These are phyloP conservation scores for Russula sp. DNA, from an alignment of 768 basidiomycete genomes.

Conservation along the genomic window DNA sequence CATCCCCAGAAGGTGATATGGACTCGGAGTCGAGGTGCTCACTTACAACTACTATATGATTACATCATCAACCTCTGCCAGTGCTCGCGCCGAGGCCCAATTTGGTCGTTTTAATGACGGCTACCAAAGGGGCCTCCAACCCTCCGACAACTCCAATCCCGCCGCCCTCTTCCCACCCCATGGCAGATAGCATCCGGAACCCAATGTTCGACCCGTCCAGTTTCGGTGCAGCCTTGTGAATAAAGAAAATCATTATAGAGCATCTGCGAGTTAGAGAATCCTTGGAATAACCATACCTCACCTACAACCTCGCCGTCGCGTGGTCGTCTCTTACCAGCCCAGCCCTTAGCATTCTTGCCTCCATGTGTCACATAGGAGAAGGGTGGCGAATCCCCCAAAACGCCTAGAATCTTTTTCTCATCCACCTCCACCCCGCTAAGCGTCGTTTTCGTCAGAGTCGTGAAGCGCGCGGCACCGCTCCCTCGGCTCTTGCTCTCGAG, in stretches of 20 bases:
- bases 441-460: constrained; percentile 66
- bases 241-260: not conserved
- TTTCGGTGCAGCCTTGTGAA: constrained; percentile 64
- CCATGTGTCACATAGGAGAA: constrained; percentile 27
- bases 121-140: constrained; percentile 69
- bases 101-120: constrained; percentile 83
- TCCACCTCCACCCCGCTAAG: constrained; percentile 49
- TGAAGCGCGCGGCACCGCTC: constrained; percentile 61
- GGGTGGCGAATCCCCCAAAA: constrained; percentile 28
- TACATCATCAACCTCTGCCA: not conserved
- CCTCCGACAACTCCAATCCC: constrained; percentile 59
- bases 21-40: no score
- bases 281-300: constrained; percentile 40
- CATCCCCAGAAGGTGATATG: constrained; percentile 14
- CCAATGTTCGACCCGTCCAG: constrained; percentile 78
- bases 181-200: constrained; percentile 77
- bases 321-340: constrained; percentile 34
- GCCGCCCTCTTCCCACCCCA: constrained; percentile 89
- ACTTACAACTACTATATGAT: not conserved
- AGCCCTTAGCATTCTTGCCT: constrained; percentile 27
- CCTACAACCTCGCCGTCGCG: constrained; percentile 87
- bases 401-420: constrained; percentile 52
- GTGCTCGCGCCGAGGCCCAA: constrained; percentile 66
- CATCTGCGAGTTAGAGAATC: not conserved
- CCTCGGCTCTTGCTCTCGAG: constrained; percentile 78